Evolutionary conservation across 768 basidiomycete genomes (phyloP), one percentile per base, ranked within the genome.

Genomic region (Lactifluus echinatus): DNA sequence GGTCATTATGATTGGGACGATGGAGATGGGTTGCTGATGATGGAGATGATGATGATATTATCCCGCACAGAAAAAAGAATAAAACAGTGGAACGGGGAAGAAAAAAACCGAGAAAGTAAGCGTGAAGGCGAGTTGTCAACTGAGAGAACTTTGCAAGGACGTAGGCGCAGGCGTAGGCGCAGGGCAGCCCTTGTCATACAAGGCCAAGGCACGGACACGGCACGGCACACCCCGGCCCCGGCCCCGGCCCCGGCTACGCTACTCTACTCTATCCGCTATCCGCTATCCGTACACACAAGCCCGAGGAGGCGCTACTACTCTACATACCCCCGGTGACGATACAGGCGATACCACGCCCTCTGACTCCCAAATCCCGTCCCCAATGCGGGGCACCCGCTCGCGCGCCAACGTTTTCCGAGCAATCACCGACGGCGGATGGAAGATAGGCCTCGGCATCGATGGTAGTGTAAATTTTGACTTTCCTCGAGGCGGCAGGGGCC

Each of bases 391-490:
- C 11, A 48, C 55, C 26, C 46, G 54, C 24, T 28, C 37, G 19
- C 57, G 48, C 17, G 36, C n/a, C n/a, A n/a, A n/a, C n/a, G 58
- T 19, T 26, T 45, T 36, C 29, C 46, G 56, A 28, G 29, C 23
- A 26, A 36, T 43, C 15, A 46, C 40, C 12, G 48, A 45, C 14
- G 66, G 53, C 2, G 66, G 68, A 45, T 66, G 48, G 63, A 74
- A 71, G 5, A 69, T 67, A 0, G 84, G 84, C 37, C 73, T 72
- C 11, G 87, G 87, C 26, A 83, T 23, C n/a, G 80, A 78, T 12
- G 88, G 88, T 62, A 89, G 73, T 14, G 73, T 77, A 69, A 88
- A 84, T 66, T 79, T 85, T 21, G 84, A 79, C 44, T 73, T 62
- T 50, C 79, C 78, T 61, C 84, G 77, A n/a, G 78, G 67, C 2